Evolutionary conservation across 2,329 filamentous ascomycete genomes (phyloP).

Genomic region (Colletotrichum cordylinicola): DNA sequence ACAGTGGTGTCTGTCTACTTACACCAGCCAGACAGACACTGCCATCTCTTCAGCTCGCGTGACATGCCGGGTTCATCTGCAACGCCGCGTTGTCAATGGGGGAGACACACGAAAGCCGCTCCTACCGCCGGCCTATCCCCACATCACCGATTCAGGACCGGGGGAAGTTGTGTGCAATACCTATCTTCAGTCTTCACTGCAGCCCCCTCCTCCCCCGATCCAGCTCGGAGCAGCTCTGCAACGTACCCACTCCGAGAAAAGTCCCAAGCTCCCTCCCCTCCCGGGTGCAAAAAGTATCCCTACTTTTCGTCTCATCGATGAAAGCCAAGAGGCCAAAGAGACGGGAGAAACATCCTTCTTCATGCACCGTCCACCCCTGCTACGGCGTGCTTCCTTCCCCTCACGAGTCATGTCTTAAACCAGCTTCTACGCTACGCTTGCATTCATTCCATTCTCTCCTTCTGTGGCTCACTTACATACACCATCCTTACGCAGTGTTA

Average conservation of each 20-base stretch:
- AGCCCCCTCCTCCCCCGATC: neutral
- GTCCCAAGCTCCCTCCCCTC: neutral
- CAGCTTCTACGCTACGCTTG: neutral
- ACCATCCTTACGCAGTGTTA: too few species aligned
- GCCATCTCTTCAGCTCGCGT: neutral
- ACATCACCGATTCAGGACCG: neutral
- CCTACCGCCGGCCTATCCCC: neutral
- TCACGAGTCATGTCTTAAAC: neutral
- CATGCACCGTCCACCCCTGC: neutral
- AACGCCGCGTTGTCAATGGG: neutral
- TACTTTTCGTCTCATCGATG: neutral
- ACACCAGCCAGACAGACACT: neutral
- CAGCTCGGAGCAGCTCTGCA: neutral
- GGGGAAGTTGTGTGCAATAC: neutral
- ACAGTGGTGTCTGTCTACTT: neutral
- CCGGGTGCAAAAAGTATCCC: neutral
- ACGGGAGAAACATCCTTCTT: neutral
- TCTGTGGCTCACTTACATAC: neutral
- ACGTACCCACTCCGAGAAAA: neutral
- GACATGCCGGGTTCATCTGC: neutral
- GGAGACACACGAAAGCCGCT: neutral
- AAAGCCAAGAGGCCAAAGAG: neutral
- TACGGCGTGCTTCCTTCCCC: neutral
- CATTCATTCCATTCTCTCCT: neutral
- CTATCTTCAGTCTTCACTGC: neutral